Evolutionary conservation across 805 yeast species (phyloP).

Genomic region (Komagataella kurtzmanii): DNA sequence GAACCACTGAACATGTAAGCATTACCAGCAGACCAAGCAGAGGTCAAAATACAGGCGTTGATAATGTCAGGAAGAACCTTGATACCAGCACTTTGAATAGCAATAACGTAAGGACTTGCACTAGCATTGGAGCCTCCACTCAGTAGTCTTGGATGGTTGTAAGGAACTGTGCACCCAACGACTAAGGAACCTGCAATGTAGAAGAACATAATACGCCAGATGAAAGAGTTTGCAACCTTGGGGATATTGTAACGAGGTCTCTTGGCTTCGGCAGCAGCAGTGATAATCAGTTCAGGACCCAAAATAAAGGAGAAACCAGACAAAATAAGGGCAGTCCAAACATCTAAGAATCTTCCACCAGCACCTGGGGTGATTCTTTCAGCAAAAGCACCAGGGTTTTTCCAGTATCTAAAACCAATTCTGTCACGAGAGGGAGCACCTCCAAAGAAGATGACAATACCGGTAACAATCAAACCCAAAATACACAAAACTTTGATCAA

Average conservation of each 20-base stretch:
- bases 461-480: constrained; percentile 44
- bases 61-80: constrained; percentile 54
- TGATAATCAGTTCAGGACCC: constrained; percentile 48
- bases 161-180: constrained; percentile 48
- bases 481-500: constrained; percentile 51
- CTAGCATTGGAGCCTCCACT: constrained; percentile 38
- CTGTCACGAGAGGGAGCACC: constrained; percentile 34
- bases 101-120: constrained; percentile 65
- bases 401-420: constrained; percentile 17
- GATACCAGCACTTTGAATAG: constrained; percentile 50
- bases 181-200: constrained; percentile 43
- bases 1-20: constrained; percentile 39
- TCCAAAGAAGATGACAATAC: constrained; percentile 48
- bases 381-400: constrained; percentile 11
- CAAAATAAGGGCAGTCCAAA: constrained; percentile 48
- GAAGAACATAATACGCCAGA: constrained; percentile 48
- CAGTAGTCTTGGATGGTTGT: constrained; percentile 33
- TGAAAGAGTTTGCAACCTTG: constrained; percentile 45
- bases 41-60: constrained; percentile 55
- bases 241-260: constrained; percentile 48
- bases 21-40: constrained; percentile 40
- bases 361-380: constrained; percentile 33
- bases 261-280: constrained; percentile 44
- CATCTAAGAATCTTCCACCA: constrained; percentile 50
- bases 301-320: constrained; percentile 57